A percentile compares a stretch with the other conserved stretches of the same genome.
Evolutionary conservation across 2,329 filamentous ascomycete genomes (phyloP).

Genomic region (Fusarium napiforme): DNA sequence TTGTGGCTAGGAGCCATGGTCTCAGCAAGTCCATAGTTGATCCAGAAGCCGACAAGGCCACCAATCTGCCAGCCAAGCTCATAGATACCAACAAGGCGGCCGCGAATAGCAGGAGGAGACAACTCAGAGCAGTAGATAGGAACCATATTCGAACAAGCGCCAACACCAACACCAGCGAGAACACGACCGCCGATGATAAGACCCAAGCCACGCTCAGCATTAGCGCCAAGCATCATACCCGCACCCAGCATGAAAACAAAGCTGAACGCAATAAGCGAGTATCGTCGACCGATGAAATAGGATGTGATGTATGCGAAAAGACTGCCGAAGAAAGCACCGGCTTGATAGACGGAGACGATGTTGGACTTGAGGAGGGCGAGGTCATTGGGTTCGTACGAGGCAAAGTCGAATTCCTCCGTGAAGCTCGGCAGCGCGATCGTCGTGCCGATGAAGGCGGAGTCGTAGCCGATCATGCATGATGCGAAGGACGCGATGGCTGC

Average conservation of each 20-base stretch:
- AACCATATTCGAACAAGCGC: slow-evolving; percentile 70
- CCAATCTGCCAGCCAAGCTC: slow-evolving; percentile 74
- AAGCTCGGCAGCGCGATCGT: slow-evolving; percentile 79
- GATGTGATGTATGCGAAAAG: slow-evolving; percentile 73
- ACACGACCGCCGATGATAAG: slow-evolving; percentile 71
- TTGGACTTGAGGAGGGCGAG: slow-evolving; percentile 74
- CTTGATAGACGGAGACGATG: slow-evolving; percentile 84
- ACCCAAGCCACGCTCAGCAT: slow-evolving; percentile 68
- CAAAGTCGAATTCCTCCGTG: slow-evolving; percentile 73
- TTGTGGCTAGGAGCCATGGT: slow-evolving; percentile 54
- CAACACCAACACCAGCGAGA: slow-evolving; percentile 71
- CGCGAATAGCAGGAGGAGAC: slow-evolving; percentile 70
- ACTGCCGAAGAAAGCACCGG: slow-evolving; percentile 85
- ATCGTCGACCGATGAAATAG: slow-evolving; percentile 74
- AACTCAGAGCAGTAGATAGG: slow-evolving; percentile 71
- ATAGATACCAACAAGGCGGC: slow-evolving; percentile 73
- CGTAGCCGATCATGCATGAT: slow-evolving; percentile 69
- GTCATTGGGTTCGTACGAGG: slow-evolving; percentile 55
- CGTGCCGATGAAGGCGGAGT: slow-evolving; percentile 82
- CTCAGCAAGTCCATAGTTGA: slow-evolving; percentile 70
- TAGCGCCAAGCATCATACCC: slow-evolving; percentile 76
- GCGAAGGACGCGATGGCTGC: slow-evolving; percentile 66
- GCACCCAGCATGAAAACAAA: slow-evolving; percentile 76
- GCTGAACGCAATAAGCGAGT: slow-evolving; percentile 69
- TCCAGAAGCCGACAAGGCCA: slow-evolving; percentile 72